A percentile compares a stretch with the other conserved stretches of the same genome.
These are phyloP conservation scores for Cytospora schulzeri DNA, from an alignment of 2,329 filamentous ascomycete species.

Conservation along the genomic window DNA sequence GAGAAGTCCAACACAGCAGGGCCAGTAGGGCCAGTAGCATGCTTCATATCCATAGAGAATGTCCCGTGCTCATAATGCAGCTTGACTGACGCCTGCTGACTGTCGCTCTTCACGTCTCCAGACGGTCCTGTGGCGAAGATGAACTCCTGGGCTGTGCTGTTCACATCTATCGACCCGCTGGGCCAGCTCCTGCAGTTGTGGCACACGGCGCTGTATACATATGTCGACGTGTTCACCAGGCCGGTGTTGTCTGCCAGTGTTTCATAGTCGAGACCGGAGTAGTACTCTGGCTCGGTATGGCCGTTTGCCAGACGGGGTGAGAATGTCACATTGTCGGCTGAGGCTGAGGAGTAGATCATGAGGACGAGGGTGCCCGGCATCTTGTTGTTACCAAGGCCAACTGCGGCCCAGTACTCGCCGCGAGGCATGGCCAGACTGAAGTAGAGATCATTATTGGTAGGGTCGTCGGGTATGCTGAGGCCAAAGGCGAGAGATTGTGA, in stretches of 20 bases:
- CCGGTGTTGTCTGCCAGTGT: constrained; percentile 49
- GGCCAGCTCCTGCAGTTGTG: constrained; percentile 56
- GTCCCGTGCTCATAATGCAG: constrained; percentile 56
- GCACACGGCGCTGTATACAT: constrained; percentile 56
- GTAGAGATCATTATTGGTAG: constrained; percentile 50
- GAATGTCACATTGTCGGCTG: constrained; percentile 54
- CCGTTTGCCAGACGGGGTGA: constrained; percentile 55
- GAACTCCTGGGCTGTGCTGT: constrained; percentile 49
- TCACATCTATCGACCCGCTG: constrained; percentile 52
- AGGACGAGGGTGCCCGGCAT: constrained; percentile 57
- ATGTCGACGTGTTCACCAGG: constrained; percentile 46
- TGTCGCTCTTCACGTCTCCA: constrained; percentile 47
- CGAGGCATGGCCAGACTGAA: constrained; percentile 55
- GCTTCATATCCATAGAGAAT: constrained; percentile 58
- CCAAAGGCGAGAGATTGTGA: constrained; percentile 51
- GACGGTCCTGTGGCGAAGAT: constrained; percentile 59
- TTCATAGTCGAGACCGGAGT: constrained; percentile 46
- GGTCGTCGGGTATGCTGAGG: constrained; percentile 51
- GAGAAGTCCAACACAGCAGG: constrained; percentile 43
- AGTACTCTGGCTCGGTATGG: constrained; percentile 55
- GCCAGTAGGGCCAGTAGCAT: constrained; percentile 49
- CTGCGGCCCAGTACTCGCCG: constrained; percentile 52
- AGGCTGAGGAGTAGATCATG: constrained; percentile 53
- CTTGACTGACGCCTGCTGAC: constrained; percentile 47
- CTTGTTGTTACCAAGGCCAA: constrained; percentile 55